Evolutionary conservation across 192 early-diverging fungal genomes (phyloP), one percentile per base, ranked within the genome.

Genomic region (Backusella luteola): DNA sequence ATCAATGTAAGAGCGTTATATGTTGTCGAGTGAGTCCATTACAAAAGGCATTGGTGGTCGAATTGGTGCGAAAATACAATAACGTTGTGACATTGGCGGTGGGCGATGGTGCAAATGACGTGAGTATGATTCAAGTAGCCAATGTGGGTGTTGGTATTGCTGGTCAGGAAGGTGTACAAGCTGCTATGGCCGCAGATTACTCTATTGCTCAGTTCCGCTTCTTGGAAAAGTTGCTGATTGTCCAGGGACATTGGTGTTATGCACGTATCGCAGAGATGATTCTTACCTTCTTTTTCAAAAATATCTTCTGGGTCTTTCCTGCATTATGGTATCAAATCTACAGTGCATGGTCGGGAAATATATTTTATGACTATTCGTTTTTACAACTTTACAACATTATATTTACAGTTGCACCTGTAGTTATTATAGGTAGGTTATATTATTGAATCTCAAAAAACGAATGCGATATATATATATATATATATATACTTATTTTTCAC

Each of bases 91-190:
- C 90, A 66, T 75, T 94, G 42, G 90, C 93, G 0, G 91, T 94
- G 53, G 92, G 92, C 36, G 91, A 93, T 77, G 94, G 90, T 29
- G 91, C 91, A 44, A 97, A 98, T 79, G 97, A 98, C 80, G 96
- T 98, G 6, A 91, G 89, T 59, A 98, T 98, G 97, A 98, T 98
- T 79, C 97, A 98, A 83, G 95, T 92, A 2, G 97, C 97, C 32
- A 92, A 98, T 85, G 89, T 98, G 71, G 91, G 92, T 38, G 89
- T 91, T 32, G 91, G 91, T 26, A 92, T 93, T 75, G 84, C 90
- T 11, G 95, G 95, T 75, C 84, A 95, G 81, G 87, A 97, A 79
- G 93, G 93, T 7, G 84, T 94, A 42, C 96, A 98, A 78, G 97
- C 97, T 4, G 87, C 95, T 39, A 97, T 96, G 94, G 95, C 97